Base-by-base conservation (phyloP, 768 basidiomycete genomes). In the Tylopilus felleus region DNA sequence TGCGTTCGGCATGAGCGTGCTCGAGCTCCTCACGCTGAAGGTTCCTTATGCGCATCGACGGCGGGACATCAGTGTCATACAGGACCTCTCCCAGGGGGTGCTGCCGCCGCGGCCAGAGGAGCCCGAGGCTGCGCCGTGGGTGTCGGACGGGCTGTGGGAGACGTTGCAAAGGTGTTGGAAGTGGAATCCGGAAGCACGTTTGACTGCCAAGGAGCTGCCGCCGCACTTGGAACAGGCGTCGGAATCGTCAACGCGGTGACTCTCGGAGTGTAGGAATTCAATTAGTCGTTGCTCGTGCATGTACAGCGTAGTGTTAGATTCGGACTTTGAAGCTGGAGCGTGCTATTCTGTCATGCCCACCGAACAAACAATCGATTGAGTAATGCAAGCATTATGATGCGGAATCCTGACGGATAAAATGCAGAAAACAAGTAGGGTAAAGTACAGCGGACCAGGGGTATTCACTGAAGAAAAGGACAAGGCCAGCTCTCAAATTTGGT, bases 1-100 rank as follows among this genome's bases (percentile, higher is more conserved):
- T 56, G 80, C 81, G 4, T 85, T 76, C 50, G 79, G 77, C 12
- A 85, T 85, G 84, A 74, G 80, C 13, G 72, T 81, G 31, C 72
- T 85, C 23, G 84, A 85, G 58, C 75, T 84, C 46, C 62, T 82
- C 29, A 84, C 84, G 6, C 75, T 79, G 62, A 64, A 62, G 29
- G 65, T 64, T 35, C 85, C 84, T 0, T 85, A 79, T 60, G 65
- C 76, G 10, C 73, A 82, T 48, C 73, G 73, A 43, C 78, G 68
- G 58, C 71, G 78, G 19, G 81, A 84, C 58, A 70, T 79, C 10
- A 65, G 74, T 25, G 82, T 85, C 22, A 73, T 83, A 39, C 71
- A 70, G 53, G 74, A 76, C 53, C 72, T 83, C 33, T 58, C 73
- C 1, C 60, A 67, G 4, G 65, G 73, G 35, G 66, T 71, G 39